Evolutionary conservation across 2,329 filamentous ascomycete genomes (phyloP).

Genomic region (Hymenoscyphus occultus): DNA sequence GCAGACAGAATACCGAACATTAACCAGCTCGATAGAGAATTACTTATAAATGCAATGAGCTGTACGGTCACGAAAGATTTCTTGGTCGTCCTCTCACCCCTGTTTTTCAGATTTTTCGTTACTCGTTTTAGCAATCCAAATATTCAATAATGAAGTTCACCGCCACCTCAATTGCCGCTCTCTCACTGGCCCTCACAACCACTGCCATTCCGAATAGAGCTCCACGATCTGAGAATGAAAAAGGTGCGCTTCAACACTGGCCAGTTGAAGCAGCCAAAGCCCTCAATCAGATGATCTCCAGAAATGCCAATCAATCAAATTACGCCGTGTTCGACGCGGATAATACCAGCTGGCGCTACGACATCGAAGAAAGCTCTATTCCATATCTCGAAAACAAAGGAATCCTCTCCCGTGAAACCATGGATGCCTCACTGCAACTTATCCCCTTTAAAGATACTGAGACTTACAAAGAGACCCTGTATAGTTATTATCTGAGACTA

Average conservation of each 20-base stretch:
- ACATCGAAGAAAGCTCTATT: neutral
- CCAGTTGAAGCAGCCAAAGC: neutral
- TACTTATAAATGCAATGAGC: too few species aligned
- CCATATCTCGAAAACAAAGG: neutral
- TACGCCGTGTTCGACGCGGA: conserved; percentile 1
- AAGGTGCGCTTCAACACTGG: neutral
- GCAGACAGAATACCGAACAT: neutral
- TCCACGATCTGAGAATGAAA: neutral
- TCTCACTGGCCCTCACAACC: neutral
- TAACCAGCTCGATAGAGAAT: too few species aligned
- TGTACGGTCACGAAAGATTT: too few species aligned
- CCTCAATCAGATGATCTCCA: neutral
- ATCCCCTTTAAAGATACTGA: neutral
- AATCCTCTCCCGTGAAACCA: neutral
- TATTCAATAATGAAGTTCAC: neutral
- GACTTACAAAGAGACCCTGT: neutral
- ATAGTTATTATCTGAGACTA: neutral
- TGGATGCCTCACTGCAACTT: neutral
- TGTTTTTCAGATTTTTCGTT: neutral
- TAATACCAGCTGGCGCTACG: neutral
- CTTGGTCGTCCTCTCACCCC: neutral
- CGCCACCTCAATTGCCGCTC: neutral
- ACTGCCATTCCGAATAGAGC: neutral
- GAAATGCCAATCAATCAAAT: neutral
- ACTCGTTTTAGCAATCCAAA: neutral